Conservation (phyloP, 257 asterid species). For the Solanum ossicruentum region DNA sequence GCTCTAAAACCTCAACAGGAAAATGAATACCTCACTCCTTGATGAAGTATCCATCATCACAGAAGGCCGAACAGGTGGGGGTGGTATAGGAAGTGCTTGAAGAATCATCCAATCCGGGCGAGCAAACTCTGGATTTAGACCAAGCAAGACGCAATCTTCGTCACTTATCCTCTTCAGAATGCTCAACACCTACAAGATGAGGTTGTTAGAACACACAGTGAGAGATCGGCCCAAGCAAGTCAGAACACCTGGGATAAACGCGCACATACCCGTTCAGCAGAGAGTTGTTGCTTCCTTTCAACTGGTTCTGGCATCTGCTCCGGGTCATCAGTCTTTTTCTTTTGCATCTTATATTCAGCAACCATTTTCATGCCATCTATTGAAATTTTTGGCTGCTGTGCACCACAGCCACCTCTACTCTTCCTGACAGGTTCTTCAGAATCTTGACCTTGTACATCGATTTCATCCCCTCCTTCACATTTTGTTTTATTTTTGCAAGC, state of each 20-base stretch:
- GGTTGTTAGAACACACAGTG: neutral
- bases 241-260: neutral
- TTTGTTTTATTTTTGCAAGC: constrained; percentile 79
- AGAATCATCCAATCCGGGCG: constrained; percentile 99
- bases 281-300: constrained; percentile 73
- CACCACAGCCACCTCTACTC: constrained; percentile 92
- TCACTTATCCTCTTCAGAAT: constrained; percentile 87
- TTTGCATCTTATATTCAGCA: constrained; percentile 73
- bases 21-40: constrained; percentile 79
- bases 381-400: constrained; percentile 88
- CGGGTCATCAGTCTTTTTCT: constrained; percentile 76
- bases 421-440: constrained; percentile 71
- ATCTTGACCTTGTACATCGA: constrained; percentile 62
- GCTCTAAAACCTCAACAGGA: constrained; percentile 3
- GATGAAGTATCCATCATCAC: constrained; percentile 99
- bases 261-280: constrained; percentile 73
- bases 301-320: constrained; percentile 98
- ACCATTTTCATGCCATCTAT: constrained; percentile 99
- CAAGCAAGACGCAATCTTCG: constrained; percentile 70
- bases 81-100: constrained; percentile 98
- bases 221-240: neutral
- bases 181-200: constrained; percentile 64
- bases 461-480: constrained; percentile 94
- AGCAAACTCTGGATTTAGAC: constrained; percentile 83
- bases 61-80: constrained; percentile 99